Percentiles rank a stretch among this genome's conserved stretches.
Evolutionary conservation across 805 yeast species (phyloP).

Genomic region (Kazachstania psychrophila): DNA sequence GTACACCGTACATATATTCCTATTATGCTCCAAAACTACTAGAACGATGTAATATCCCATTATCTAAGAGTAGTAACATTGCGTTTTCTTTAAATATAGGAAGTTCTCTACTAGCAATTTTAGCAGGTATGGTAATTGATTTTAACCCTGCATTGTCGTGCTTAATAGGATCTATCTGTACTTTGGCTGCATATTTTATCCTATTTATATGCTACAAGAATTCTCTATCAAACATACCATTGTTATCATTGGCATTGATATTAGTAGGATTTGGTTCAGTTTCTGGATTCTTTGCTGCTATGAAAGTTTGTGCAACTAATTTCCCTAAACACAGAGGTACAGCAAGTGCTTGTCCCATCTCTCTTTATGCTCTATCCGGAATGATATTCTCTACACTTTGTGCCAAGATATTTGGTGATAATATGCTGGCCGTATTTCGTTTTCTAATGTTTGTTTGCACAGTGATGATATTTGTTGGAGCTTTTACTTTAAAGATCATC

Average conservation of each 20-base stretch:
- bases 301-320: constrained; percentile 41
- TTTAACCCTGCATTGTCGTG: constrained; percentile 42
- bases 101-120: constrained; percentile 56
- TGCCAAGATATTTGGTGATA: constrained; percentile 41
- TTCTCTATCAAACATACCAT: constrained; percentile 31
- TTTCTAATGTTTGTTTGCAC: constrained; percentile 48
- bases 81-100: constrained; percentile 58
- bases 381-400: constrained; percentile 51
- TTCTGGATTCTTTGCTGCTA: constrained; percentile 48
- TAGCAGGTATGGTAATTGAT: constrained; percentile 65
- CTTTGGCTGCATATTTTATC: constrained; percentile 46
- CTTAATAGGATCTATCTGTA: constrained; percentile 44
- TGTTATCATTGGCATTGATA: constrained; percentile 42
- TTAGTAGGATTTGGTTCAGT: constrained; percentile 60
- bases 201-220: constrained; percentile 40
- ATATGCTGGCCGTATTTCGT: constrained; percentile 45
- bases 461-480: constrained; percentile 26
- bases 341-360: constrained; percentile 60
- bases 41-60: constrained; percentile 44
- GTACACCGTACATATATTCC: constrained; percentile 68
- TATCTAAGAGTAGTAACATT: constrained; percentile 53
- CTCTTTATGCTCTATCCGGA: constrained; percentile 65
- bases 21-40: constrained; percentile 69
- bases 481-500: constrained; percentile 14
- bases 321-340: constrained; percentile 64